Evolutionary conservation across 192 early-diverging fungal genomes (phyloP), one percentile per base, ranked within the genome.

Genomic region (Physocladia obscura): DNA sequence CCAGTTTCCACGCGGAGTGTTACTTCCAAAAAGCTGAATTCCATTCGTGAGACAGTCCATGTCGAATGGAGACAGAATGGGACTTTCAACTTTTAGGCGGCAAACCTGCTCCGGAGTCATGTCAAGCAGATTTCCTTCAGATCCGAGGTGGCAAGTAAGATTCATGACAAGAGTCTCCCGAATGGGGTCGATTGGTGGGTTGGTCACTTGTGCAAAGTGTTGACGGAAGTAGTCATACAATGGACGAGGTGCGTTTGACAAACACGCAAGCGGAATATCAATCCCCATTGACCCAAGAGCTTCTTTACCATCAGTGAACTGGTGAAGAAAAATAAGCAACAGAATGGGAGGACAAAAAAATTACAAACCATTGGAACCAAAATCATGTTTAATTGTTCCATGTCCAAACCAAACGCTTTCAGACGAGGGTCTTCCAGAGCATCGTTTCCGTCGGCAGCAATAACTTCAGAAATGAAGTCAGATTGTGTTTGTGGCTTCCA

Each of bases 91-190:
- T 17, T 83, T 77, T 61, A 98, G 75, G 29, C 92, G 88, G 52
- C 88, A 84, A 60, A 89, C 87, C 76, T 98, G 97, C 17, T 73
- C 71, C 62, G 86, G 85, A 2, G 88, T 80, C 49, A 96, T 86
- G 74, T 94, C 92, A 56, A 98, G 86, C 59, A 98, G 81, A 70
- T 98, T 98, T 47, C 93, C 94, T 74, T 93, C 91, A 3, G 94
- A 91, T 24, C 97, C 97, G 19, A 98, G 82, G 77, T 94, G 93
- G 84, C 94, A 96, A 36, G 90, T 87, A 30, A 96, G 84, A 21
- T 93, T 94, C 97, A 98, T 98, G 83, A 98, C 94, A 70, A 97
- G 91, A 63, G 93, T 90, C 79, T 98, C 95, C 73, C 97, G 93
- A 76, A 98, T 97, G 56, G 97, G 97, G 82, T 98, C 97, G 67